phyloP scores from a whole-genome alignment of 345 rosid species.

The Arabidopsis arenosa region DNA sequence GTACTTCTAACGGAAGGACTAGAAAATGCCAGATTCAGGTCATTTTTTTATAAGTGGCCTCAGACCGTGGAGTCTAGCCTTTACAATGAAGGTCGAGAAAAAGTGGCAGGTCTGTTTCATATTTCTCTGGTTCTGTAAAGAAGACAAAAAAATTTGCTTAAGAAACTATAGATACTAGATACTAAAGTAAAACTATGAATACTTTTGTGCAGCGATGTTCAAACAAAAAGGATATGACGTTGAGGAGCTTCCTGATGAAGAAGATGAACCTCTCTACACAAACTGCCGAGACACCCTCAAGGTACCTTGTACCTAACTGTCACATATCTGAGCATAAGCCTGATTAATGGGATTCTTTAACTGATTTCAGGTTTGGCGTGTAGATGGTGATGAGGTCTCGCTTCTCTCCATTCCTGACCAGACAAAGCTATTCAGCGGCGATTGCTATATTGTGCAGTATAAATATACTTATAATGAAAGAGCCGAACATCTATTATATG shows the following conservation, averaged over 20 bases:
- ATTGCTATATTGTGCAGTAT: constrained; percentile 77
- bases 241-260: constrained; percentile 79
- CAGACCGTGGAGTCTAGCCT: constrained; percentile 58
- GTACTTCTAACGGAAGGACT: constrained; percentile 77
- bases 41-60: constrained; percentile 76
- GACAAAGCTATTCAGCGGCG: constrained; percentile 71
- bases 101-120: constrained; percentile 77
- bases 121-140: constrained; percentile 3
- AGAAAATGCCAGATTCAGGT: constrained; percentile 69
- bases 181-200: constrained; percentile 28
- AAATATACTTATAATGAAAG: constrained; percentile 60
- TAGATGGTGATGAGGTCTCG: constrained; percentile 58
- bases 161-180: constrained; percentile 8
- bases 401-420: constrained; percentile 67
- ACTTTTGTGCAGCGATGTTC: constrained; percentile 64
- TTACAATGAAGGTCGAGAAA: constrained; percentile 84
- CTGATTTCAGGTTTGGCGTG: constrained; percentile 73
- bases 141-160: not conserved
- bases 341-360: constrained; percentile 13
- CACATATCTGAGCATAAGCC: constrained; percentile 23
- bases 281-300: constrained; percentile 66
- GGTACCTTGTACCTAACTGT: constrained; percentile 47
- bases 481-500: constrained; percentile 61
- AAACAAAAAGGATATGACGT: constrained; percentile 78
- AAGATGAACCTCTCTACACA: constrained; percentile 48